A percentile compares a stretch with the other conserved stretches of the same genome.
phyloP scores from a whole-genome alignment of 2,329 filamentous ascomycete genomes.

The Ceratocystis cacaofunesta region DNA sequence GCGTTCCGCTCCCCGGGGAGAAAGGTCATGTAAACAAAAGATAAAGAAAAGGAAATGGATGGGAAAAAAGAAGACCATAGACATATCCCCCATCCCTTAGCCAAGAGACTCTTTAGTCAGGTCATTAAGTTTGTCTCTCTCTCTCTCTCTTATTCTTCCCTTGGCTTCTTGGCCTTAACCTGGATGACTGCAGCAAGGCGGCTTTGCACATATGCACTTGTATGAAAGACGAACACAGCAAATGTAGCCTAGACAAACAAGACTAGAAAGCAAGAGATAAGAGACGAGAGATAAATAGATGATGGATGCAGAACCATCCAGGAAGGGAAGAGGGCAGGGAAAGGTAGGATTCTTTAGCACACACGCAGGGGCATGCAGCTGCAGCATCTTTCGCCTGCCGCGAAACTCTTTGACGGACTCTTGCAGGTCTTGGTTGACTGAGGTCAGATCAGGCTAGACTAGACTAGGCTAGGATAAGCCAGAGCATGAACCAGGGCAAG shows the following conservation, averaged over 20 bases:
- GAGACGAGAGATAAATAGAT: too few relatives aligned
- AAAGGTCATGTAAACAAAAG: not conserved
- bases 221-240: not conserved
- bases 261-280: too few relatives aligned
- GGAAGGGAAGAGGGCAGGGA: too few relatives aligned
- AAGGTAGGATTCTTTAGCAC: not conserved
- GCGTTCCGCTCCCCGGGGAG: conserved; percentile 7
- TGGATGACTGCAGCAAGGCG: not conserved
- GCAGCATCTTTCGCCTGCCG: not conserved
- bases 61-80: not conserved
- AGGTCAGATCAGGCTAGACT: not conserved
- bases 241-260: not conserved
- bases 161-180: too few relatives aligned
- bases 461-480: not conserved
- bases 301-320: too few relatives aligned
- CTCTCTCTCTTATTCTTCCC: not conserved
- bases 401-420: not conserved
- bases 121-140: not conserved
- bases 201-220: not conserved
- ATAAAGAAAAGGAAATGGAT: not conserved
- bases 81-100: not conserved
- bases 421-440: not conserved
- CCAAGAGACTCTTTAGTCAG: too few relatives aligned
- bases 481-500: not conserved
- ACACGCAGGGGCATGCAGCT: conserved; percentile 1